These are phyloP conservation scores for Epichloe sibirici DNA, from an alignment of 2,329 filamentous ascomycete species.

Conservation along the genomic window DNA sequence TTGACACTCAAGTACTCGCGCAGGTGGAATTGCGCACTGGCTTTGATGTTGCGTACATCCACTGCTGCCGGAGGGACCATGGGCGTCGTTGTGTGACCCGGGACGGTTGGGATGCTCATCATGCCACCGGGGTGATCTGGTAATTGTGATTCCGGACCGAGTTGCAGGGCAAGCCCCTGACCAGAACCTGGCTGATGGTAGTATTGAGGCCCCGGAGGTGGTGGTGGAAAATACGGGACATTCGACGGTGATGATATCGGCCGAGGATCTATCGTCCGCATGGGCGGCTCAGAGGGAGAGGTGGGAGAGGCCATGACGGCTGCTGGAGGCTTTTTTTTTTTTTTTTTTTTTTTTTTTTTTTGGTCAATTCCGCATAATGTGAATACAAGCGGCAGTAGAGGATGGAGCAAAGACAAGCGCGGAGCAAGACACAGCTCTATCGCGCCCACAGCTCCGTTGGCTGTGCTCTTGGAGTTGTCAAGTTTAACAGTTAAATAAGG, in stretches of 20 bases:
- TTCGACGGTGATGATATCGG: conserved; percentile 14
- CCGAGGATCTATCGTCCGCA: conserved; percentile 16
- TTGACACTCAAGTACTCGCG: conserved; percentile 23
- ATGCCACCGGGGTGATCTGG: conserved; percentile 13
- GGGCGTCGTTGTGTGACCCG: conserved; percentile 9
- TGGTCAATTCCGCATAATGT: too few species aligned
- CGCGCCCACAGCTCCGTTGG: neutral
- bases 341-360: neutral
- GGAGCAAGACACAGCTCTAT: neutral
- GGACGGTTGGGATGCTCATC: conserved; percentile 10
- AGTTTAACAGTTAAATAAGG: neutral
- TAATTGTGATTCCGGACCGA: conserved; percentile 11
- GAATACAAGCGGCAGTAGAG: neutral
- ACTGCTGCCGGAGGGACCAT: conserved; percentile 14
- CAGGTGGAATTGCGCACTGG: conserved; percentile 24
- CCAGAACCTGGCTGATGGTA: neutral
- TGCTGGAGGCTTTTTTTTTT: neutral
- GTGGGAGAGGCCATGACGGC: conserved; percentile 5
- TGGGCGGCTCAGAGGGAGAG: conserved; percentile 9
- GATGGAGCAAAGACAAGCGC: neutral
- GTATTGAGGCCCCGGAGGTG: neutral
- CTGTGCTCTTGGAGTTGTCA: neutral
- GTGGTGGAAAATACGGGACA: conserved; percentile 8
- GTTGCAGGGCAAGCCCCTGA: conserved; percentile 8
- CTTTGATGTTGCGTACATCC: conserved; percentile 16